Evolutionary conservation across 495 filamentous ascomycete genomes (phyloP).

Genomic region (Penicillium arizonense): DNA sequence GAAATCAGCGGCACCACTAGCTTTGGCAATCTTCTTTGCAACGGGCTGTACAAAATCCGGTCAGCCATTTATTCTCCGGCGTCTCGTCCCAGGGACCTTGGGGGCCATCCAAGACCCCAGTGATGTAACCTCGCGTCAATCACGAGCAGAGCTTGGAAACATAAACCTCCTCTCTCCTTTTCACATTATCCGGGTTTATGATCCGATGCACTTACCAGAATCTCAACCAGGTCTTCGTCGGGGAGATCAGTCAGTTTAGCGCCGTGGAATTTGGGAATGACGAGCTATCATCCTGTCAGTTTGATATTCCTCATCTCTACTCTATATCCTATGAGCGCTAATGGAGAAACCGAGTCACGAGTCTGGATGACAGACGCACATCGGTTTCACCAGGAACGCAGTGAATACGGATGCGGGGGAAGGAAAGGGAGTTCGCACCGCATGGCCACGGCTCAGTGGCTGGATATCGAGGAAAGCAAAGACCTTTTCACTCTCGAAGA

Average conservation of each 20-base stretch:
- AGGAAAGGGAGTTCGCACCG: conserved; percentile 47
- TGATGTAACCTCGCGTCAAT: background rate
- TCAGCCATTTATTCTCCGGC: conserved; percentile 7
- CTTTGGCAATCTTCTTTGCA: conserved; percentile 80
- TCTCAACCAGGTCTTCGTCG: conserved; percentile 80
- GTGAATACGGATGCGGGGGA: conserved; percentile 16
- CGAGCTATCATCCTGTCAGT: conserved; percentile 58
- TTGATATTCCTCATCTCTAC: conserved; percentile 1
- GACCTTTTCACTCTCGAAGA: conserved; percentile 90
- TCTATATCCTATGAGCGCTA: background rate
- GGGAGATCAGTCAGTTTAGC: conserved; percentile 91
- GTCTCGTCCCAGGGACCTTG: conserved; percentile 18
- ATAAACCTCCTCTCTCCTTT: background rate
- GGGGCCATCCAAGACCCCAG: background rate
- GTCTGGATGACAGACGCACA: background rate
- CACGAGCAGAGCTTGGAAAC: background rate
- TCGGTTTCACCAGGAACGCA: no score
- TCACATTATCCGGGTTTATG: background rate
- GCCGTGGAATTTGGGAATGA: conserved; percentile 96
- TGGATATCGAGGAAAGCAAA: conserved; percentile 97
- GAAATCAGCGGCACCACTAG: conserved; percentile 73
- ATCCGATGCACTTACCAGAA: conserved; percentile 58
- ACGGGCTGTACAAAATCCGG: conserved; percentile 57
- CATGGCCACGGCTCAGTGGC: conserved; percentile 80
- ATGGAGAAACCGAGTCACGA: no score